A percentile compares a stretch with the other conserved stretches of the same genome.
Evolutionary conservation across 106 monocot species (phyloP).

Genomic region (Acanthochlamys bracteata): DNA sequence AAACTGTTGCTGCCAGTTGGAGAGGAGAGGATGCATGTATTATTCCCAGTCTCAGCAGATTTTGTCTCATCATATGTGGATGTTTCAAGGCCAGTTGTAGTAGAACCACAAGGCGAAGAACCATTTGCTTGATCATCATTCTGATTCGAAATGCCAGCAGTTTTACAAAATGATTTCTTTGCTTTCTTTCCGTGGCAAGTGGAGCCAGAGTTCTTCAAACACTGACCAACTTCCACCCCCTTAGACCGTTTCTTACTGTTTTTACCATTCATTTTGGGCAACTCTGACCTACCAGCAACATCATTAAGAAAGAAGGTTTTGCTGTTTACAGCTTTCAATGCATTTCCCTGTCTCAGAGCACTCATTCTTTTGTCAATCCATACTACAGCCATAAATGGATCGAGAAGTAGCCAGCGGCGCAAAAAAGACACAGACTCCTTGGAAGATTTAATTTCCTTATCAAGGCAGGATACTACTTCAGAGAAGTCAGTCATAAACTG

Average conservation of each 20-base stretch:
- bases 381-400: conserved; percentile 74
- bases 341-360: conserved; percentile 39
- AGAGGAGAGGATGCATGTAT: not conserved
- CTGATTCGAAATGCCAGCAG: not conserved
- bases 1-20: not conserved
- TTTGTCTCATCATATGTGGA: conserved; percentile 3
- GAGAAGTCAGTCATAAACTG: conserved; percentile 66
- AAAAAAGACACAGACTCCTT: conserved; percentile 26
- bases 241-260: conserved; percentile 18
- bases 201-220: not conserved
- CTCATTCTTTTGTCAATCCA: conserved; percentile 65
- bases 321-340: conserved; percentile 47
- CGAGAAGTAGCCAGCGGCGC: conserved; percentile 62
- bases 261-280: conserved; percentile 13
- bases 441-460: conserved; percentile 12
- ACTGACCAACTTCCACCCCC: not conserved
- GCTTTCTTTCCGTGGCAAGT: conserved; percentile 6
- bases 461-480: conserved; percentile 36
- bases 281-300: conserved; percentile 2
- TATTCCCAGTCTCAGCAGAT: not conserved
- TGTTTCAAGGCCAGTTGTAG: not conserved
- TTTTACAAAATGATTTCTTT: not conserved
- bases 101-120: not conserved
- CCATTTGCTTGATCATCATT: conserved; percentile 1
- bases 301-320: conserved; percentile 23